Evolutionary conservation across 805 yeast species (phyloP), one percentile per base, ranked within the genome.

Genomic region (Kazachstania kunashirensis): DNA sequence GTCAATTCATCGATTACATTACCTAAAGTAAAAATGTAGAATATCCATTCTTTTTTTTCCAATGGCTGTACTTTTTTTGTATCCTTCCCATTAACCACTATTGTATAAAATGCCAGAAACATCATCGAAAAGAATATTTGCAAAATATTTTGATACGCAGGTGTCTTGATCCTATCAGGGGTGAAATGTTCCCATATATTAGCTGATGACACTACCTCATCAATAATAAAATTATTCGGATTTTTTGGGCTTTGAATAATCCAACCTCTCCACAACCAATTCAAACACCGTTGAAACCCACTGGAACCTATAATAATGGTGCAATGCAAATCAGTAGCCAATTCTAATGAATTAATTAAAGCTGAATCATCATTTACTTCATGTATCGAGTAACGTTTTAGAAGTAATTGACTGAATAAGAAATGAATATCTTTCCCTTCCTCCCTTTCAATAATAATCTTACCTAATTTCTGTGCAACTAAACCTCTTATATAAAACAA

Each of bases 191-290:
- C 57, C 36, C 59, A 45, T 40, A 82, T 63, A 11, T 67, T 62
- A 4, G 75, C 62, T 17, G 77, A 73, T 1, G 75, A 66, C 11
- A 77, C 71, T 0, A 75, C 76, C 42, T 68, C 71, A 55, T 79
- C 84, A 38, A 78, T 51, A 18, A 74, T 77, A 48, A 80, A 85
- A 12, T 77, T 75, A 17, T 72, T 68, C 5, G 92, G 84, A 52
- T 84, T 84, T 11, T 55, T 57, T 10, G 77, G 73, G 16, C 80
- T 72, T 59, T 84, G 95, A 34, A 82, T 69, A 43, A 85, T 82
- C 94, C 95, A 84, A 20, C 96, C 96, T 39, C 88, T 66, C 96
- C 96, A 85, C 33, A 85, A 59, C 94, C 95, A 85, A 46, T 79
- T 76, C 50, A 84, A 70, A 61, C 95, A 84, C 37, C 94, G 64